These are phyloP conservation scores for Dioscorea dumetorum DNA, from an alignment of 106 monocot genomes.

Conservation along the genomic window DNA sequence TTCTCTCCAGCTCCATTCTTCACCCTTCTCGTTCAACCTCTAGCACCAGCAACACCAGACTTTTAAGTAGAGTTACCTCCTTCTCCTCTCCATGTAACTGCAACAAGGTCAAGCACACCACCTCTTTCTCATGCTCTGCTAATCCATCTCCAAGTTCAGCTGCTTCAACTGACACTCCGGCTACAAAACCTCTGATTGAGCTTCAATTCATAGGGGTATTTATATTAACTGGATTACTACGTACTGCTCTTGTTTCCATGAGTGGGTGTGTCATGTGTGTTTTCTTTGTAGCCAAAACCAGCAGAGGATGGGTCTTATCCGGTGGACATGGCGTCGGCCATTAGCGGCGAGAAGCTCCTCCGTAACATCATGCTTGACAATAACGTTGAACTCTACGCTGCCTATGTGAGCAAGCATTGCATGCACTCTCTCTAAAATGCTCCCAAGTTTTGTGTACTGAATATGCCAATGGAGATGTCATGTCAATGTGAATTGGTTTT, in stretches of 20 bases:
- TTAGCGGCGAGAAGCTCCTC: conserved; percentile 87
- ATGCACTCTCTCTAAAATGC: too few species aligned
- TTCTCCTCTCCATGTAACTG: neutral
- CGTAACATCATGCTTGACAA: conserved; percentile 74
- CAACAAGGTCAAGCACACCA: neutral
- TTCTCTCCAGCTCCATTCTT: neutral
- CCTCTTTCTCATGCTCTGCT: neutral
- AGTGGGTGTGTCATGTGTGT: neutral
- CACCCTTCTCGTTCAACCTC: neutral
- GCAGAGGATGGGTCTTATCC: conserved; percentile 50
- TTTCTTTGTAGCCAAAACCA: conserved; percentile 40
- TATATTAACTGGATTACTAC: too few species aligned
- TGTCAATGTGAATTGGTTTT: neutral
- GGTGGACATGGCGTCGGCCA: conserved; percentile 33
- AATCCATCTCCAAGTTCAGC: neutral
- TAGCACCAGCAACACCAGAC: neutral
- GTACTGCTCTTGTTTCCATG: too few species aligned
- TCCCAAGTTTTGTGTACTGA: too few species aligned
- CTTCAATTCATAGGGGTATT: neutral
- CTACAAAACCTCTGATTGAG: conserved; percentile 4
- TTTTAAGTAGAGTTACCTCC: neutral
- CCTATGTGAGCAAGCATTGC: conserved; percentile 41
- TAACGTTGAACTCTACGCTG: conserved; percentile 86
- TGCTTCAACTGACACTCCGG: neutral
- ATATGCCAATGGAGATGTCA: too few species aligned